Evolutionary conservation across 2,329 filamentous ascomycete species (phyloP).

Genomic region (Hirsutella rhossiliensis): DNA sequence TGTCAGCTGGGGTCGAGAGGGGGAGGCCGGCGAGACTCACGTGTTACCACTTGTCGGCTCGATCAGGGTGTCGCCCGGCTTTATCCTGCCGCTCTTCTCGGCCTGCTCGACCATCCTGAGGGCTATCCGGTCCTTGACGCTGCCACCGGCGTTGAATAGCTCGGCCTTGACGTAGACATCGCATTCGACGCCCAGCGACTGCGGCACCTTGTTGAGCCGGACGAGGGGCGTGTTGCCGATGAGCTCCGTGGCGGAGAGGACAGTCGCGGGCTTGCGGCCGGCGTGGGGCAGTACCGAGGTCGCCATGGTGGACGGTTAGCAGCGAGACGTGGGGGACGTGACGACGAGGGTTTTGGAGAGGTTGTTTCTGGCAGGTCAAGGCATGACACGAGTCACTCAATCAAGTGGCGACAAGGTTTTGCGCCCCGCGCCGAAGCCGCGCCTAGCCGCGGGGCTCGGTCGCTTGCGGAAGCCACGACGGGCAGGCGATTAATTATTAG

Average conservation of each 20-base stretch:
- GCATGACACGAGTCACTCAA: neutral
- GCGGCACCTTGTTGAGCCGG: conserved; percentile 82
- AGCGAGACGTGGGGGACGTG: neutral
- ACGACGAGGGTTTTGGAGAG: neutral
- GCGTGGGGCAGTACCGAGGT: conserved; percentile 14
- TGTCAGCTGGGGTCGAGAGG: neutral
- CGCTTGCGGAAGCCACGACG: neutral
- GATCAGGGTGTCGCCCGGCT: conserved; percentile 92
- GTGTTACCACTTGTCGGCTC: conserved; percentile 98
- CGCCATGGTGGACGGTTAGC: conserved; percentile 6
- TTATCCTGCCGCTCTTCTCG: conserved; percentile 83
- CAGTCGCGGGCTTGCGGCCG: conserved; percentile 22
- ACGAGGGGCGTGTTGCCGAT: conserved; percentile 97
- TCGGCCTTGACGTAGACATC: conserved; percentile 87
- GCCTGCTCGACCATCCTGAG: conserved; percentile 96
- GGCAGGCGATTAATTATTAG: too few species aligned
- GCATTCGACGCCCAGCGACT: conserved; percentile 79
- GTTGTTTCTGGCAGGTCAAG: neutral
- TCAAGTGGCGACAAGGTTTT: neutral
- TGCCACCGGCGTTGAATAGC: conserved; percentile 87
- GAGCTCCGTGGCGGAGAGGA: conserved; percentile 63
- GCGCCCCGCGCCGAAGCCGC: conserved; percentile 16
- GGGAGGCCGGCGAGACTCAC: conserved; percentile 15
- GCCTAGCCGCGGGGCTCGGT: conserved; percentile 10
- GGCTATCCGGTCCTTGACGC: conserved; percentile 90